Conservation (phyloP, 75 land plant species). For the Azolla pinnata region DNA sequence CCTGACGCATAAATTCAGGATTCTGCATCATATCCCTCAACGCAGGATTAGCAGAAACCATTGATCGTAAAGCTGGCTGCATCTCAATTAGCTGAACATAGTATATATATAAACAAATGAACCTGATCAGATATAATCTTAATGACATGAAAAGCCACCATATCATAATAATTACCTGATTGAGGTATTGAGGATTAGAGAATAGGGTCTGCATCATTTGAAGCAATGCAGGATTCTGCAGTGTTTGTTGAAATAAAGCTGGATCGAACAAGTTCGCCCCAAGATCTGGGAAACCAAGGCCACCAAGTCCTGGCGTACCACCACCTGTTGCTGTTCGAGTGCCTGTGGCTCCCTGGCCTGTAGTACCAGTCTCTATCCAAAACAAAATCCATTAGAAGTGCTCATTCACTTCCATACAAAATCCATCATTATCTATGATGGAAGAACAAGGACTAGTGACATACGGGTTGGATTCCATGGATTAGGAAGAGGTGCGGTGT, state of each 20-base stretch:
- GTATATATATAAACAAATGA: constrained; percentile 1
- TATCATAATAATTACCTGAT: constrained; percentile 43
- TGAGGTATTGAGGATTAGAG: constrained; percentile 76
- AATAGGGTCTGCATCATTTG: constrained; percentile 80
- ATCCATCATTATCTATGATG: no score
- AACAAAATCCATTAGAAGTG: no score
- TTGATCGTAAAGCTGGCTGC: constrained; percentile 50
- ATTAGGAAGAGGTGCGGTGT: constrained; percentile 86
- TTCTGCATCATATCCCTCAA: constrained; percentile 90
- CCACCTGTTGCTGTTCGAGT: constrained; percentile 26
- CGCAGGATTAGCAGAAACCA: constrained; percentile 65
- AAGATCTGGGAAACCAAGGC: constrained; percentile 43
- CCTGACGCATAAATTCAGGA: constrained; percentile 69
- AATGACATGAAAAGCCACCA: neutral
- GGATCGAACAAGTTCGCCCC: constrained; percentile 43
- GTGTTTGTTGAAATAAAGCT: constrained; percentile 44
- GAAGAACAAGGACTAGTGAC: constrained; percentile 10
- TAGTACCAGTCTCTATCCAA: constrained; percentile 4
- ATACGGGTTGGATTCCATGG: constrained; percentile 71
- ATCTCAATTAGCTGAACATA: constrained; percentile 24
- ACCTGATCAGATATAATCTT: neutral
- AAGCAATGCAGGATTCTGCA: constrained; percentile 73
- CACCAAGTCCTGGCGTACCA: constrained; percentile 23
- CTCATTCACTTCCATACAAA: no score
- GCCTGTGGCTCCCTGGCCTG: no score